Evolutionary conservation across 768 basidiomycete genomes (phyloP).

Genomic region (Suillus lakei): DNA sequence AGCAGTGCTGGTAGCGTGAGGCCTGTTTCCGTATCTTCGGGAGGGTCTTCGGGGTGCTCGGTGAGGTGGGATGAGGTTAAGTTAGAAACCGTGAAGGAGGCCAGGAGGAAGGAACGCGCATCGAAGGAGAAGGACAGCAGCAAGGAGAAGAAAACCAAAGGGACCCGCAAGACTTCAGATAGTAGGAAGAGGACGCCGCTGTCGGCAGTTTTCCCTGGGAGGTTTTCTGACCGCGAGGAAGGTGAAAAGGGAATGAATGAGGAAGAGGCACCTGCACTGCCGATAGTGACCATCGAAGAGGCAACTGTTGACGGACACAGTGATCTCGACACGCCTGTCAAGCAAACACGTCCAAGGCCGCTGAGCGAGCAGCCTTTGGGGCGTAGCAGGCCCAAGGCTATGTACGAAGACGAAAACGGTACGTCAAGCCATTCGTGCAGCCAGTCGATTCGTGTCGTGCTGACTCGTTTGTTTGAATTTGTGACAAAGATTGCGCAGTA

Average conservation of each 20-base stretch:
- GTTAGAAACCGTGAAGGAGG: conserved; percentile 53
- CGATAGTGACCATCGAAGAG: conserved; percentile 51
- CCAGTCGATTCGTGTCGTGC: background rate
- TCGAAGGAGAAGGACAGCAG: conserved; percentile 39
- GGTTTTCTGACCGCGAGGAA: conserved; percentile 19
- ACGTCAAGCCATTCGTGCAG: conserved; percentile 1
- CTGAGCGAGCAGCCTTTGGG: conserved; percentile 67
- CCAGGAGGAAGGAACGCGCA: conserved; percentile 44
- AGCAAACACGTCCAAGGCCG: conserved; percentile 56
- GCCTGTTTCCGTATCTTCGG: conserved; percentile 47
- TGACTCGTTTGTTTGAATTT: background rate
- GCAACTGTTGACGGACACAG: conserved; percentile 55
- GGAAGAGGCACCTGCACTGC: conserved; percentile 15
- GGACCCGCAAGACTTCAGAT: conserved; percentile 48
- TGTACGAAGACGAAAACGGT: conserved; percentile 56
- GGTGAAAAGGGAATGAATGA: conserved; percentile 6
- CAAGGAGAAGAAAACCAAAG: conserved; percentile 31
- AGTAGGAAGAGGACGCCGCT: conserved; percentile 58
- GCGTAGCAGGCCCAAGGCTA: conserved; percentile 49
- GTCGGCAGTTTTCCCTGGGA: conserved; percentile 62
- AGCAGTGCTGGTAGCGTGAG: conserved; percentile 51
- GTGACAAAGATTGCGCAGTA: conserved; percentile 46
- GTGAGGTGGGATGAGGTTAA: conserved; percentile 58
- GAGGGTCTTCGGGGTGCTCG: conserved; percentile 46
- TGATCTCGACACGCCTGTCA: conserved; percentile 38